Base-by-base conservation (phyloP, 2,329 filamentous ascomycete genomes). In the Plectosphaerella cucumerina region DNA sequence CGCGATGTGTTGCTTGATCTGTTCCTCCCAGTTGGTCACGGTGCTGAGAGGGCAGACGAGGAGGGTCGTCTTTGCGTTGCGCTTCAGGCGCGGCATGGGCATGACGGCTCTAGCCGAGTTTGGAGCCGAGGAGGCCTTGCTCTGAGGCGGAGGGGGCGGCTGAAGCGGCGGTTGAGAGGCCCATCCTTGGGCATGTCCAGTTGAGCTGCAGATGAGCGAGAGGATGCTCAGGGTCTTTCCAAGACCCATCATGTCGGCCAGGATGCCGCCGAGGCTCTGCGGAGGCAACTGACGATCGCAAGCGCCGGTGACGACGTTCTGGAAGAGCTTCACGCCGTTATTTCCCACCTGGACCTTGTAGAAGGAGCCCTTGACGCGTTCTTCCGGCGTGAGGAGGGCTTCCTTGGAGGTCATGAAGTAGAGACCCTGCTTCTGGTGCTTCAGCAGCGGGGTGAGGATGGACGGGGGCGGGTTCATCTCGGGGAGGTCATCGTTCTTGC, bases 21-120 rank as follows among this genome's bases (percentile, higher is more conserved):
- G 94, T 58, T 91, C 85, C 60, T 93, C 87, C 94, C 94, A 99
- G 62, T 97, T 99, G 22, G 87, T 86, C 52, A 97, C 85, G 0
- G 93, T 94, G 62, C 90, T 96, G 3, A 97, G 78, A 1, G 94
- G 94, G 51, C 89, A 95, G 15, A 99, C 83, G 17, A 99, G 78
- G 31, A 99, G 74, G 0, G 94, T 97, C 1, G 89, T 84, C 62
- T 84, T 87, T 6, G 82, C 84, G 61, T 97, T 96, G 41, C 74
- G 76, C 18, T 71, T 69, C n/a, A 88, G 64, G 11, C 62, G 69
- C 12, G 78, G 81, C 18, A 83, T 66, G 3, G 69, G 74, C 17
- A 83, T 65, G 4, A 6, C 17, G 4, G 17, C n/a, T 21, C n/a
- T 42, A 6, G 39, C 17, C n/a, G 35, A 39, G 5, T 11, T 15